Evolutionary conservation across 2,329 filamentous ascomycete genomes (phyloP).

Genomic region (Ophiobolus disseminans): DNA sequence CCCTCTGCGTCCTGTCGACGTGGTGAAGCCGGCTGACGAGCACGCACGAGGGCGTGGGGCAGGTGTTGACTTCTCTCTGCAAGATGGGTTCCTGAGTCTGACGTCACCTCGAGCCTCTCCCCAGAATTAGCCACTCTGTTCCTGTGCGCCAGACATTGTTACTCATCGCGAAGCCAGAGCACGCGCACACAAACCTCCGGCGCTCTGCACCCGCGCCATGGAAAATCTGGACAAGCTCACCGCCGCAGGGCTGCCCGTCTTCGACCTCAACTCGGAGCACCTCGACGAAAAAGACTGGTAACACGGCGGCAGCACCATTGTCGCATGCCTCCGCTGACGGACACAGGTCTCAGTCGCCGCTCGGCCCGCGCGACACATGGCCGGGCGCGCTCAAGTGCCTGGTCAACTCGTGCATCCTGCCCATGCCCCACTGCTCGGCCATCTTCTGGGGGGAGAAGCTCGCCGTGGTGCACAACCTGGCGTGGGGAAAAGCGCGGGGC

Average conservation of each 20-base stretch:
- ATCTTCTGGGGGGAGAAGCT: constrained; percentile 53
- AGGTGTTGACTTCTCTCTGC: neutral
- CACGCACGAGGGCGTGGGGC: constrained; percentile 4
- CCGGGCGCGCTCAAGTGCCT: constrained; percentile 39
- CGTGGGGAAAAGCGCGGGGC: constrained; percentile 49
- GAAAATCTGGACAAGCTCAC: constrained; percentile 44
- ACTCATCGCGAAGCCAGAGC: neutral
- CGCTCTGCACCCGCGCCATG: constrained; percentile 24
- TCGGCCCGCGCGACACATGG: constrained; percentile 48
- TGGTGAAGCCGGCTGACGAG: neutral
- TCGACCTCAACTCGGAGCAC: constrained; percentile 40
- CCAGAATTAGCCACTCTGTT: neutral
- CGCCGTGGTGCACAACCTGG: constrained; percentile 50
- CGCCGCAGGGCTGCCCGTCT: constrained; percentile 37
- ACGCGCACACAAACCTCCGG: neutral
- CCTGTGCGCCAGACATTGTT: neutral
- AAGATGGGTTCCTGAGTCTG: neutral
- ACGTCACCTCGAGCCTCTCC: constrained; percentile 2
- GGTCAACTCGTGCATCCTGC: constrained; percentile 46
- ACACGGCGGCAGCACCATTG: constrained; percentile 2
- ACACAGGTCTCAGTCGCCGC: constrained; percentile 34
- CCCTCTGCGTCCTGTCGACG: neutral
- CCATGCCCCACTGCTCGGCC: constrained; percentile 51
- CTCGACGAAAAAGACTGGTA: constrained; percentile 39
- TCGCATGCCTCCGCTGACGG: constrained; percentile 3